Evolutionary conservation across 2,329 filamentous ascomycete genomes (phyloP), one percentile per base, ranked within the genome.

Genomic region (Beauveria sp.): DNA sequence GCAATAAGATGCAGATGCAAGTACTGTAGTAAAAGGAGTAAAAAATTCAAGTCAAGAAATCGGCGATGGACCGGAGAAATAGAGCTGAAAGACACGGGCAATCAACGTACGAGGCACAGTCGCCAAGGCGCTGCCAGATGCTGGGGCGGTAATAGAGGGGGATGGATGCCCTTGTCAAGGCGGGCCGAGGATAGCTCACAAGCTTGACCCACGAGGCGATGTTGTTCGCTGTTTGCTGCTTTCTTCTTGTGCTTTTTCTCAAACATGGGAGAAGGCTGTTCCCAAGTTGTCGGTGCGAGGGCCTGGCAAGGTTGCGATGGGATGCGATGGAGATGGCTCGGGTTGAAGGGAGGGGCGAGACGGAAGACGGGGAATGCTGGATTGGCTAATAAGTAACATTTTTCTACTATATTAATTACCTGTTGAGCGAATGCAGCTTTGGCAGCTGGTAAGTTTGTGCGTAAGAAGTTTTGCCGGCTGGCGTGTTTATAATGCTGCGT

Each of bases 41-140:
- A 28, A 58, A 24, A 38, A 24, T n/a, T 18, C 26, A 12, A 26
- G 16, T 28, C 16, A 34, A 42, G 20, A 22, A 22, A 26, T 58
- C 55, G 45, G 45, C 45, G 20, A 42, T 46, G 54, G 26, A 58
- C 55, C 55, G 46, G 55, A 50, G 55, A 22, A 58, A 42, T 28
- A 40, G 45, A 50, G 45, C 55, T 40, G 45, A 58, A 40, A n/a
- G 22, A 46, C 43, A 28, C 55, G 42, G 55, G 46, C 45, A 58
- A 58, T 58, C 43, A 56, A 56, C 42, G 42, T 56, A 56, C 42
- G 54, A 56, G 54, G 54, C 54, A 34, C 54, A 12, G 54, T 48
- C 42, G 54, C 54, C 54, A 56, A 56, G 54, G 54, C 54, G 54
- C 54, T 46, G 43, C 42, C 14, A 46, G 54, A 34, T 56, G n/a